Evolutionary conservation across 1,284 basidiomycete genomes (phyloP), one percentile per base, ranked within the genome.

Genomic region (Naganishia sp.): DNA sequence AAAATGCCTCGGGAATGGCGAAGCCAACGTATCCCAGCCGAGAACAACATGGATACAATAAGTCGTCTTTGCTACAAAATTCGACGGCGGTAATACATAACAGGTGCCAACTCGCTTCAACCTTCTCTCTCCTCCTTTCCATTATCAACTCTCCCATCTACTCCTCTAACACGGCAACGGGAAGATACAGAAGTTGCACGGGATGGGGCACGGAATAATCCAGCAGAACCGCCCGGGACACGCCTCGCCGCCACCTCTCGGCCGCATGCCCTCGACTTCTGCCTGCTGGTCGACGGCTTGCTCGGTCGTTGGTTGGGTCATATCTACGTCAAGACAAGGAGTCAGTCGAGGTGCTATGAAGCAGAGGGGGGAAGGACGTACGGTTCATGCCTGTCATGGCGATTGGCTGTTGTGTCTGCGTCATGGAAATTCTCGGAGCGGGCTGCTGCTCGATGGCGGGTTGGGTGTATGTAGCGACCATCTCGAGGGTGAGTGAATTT

Each of bases 221-320:
- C 33, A 68, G 25, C 67, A 68, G 64, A 68, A 65, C 48, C 64
- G 53, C 9, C 67, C 67, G 9, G 67, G 67, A 36, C 67, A 68
- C 50, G 63, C 60, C 44, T 66, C 67, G 1, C 64, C 64, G 15
- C 67, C 64, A 23, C 67, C 64, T 25, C 66, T 43, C 6, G 65
- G 59, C n/a, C 67, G 42, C 9, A 68, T 33, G 43, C 57, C 67
- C 9, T 63, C 52, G 44, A 57, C 67, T 45, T 65, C 65, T 11
- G 56, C 57, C 18, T 60, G 49, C 18, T 66, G 65, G 5, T 54
- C 44, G 39, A 46, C 50, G 7, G 55, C 46, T 43, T 59, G 57
- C 25, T 66, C 57, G 18, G 59, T 33, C 18, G 65, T 60, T 18
- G 55, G 52, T 18, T 59, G 57, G 16, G 65, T 66, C 6, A 56